Evolutionary conservation across 345 rosid genomes (phyloP).

Genomic region (Clarkia xantiana): DNA sequence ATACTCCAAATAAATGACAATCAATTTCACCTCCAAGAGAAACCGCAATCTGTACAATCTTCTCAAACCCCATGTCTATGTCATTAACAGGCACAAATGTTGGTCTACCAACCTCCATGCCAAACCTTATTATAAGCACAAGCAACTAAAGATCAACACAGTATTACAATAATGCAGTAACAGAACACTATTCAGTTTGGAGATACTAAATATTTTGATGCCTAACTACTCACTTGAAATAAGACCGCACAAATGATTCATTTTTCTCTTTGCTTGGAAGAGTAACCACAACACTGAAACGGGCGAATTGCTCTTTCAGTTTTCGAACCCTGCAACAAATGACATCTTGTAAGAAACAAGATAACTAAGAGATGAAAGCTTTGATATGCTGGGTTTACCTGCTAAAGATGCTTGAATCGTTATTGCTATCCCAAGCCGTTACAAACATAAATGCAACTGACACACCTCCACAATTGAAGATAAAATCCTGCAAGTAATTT

Average conservation of each 20-base stretch:
- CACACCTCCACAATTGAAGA: conserved; percentile 82
- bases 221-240: conserved; percentile 54
- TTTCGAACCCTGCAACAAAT: conserved; percentile 38
- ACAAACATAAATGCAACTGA: conserved; percentile 77
- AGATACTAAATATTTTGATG: no score
- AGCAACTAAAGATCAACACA: neutral
- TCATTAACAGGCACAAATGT: conserved; percentile 67
- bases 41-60: conserved; percentile 71
- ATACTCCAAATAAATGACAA: neutral
- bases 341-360: neutral
- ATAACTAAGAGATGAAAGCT: neutral
- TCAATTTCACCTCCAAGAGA: conserved; percentile 58
- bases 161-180: neutral
- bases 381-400: conserved; percentile 24
- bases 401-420: conserved; percentile 30
- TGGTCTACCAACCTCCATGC: conserved; percentile 83
- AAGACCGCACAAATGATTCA: conserved; percentile 57
- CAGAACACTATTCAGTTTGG: neutral
- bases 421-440: conserved; percentile 50
- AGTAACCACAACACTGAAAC: conserved; percentile 44
- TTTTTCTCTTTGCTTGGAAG: conserved; percentile 52
- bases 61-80: conserved; percentile 90
- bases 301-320: conserved; percentile 61
- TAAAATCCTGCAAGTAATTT: conserved; percentile 37
- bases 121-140: conserved; percentile 26